phyloP scores from a whole-genome alignment of 768 basidiomycete species.

The Cystoderma amianthinum region DNA sequence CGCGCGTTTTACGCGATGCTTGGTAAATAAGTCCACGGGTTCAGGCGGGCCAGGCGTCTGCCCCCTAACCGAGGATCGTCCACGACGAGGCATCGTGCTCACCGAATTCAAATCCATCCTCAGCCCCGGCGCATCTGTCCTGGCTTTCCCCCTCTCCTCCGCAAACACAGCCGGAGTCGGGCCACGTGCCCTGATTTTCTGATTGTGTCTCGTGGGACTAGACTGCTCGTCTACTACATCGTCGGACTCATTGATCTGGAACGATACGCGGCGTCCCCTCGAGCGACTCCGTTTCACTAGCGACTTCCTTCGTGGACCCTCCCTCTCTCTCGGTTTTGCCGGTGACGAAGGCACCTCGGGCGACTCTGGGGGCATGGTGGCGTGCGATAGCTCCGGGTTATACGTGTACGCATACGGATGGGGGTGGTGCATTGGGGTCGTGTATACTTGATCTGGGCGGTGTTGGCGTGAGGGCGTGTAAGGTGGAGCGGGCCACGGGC shows the following conservation, averaged over 20 bases:
- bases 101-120: too few relatives aligned
- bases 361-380: constrained; percentile 47
- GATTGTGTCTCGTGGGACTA: not conserved
- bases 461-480: constrained; percentile 17
- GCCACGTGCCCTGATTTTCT: not conserved
- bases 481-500: constrained; percentile 16
- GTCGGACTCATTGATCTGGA: constrained; percentile 29
- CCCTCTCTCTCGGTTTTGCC: constrained; percentile 14
- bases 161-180: too few relatives aligned
- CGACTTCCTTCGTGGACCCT: constrained; percentile 24
- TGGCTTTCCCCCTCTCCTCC: too few relatives aligned
- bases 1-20: too few relatives aligned
- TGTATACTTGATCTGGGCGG: constrained; percentile 15
- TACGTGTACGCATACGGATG: constrained; percentile 32
- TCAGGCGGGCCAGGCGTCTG: constrained; percentile 24
- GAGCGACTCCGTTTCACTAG: constrained; percentile 44
- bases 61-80: constrained; percentile 12
- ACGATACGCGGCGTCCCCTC: constrained; percentile 51
- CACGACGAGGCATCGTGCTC: constrained; percentile 1
- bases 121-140: too few relatives aligned
- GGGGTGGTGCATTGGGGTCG: constrained; percentile 29
- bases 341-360: constrained; percentile 37
- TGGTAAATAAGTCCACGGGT: too few relatives aligned
- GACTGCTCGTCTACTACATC: not conserved
- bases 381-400: constrained; percentile 38